These are phyloP conservation scores for Alternaria dauci DNA, from an alignment of 2,329 filamentous ascomycete species.

Conservation along the genomic window DNA sequence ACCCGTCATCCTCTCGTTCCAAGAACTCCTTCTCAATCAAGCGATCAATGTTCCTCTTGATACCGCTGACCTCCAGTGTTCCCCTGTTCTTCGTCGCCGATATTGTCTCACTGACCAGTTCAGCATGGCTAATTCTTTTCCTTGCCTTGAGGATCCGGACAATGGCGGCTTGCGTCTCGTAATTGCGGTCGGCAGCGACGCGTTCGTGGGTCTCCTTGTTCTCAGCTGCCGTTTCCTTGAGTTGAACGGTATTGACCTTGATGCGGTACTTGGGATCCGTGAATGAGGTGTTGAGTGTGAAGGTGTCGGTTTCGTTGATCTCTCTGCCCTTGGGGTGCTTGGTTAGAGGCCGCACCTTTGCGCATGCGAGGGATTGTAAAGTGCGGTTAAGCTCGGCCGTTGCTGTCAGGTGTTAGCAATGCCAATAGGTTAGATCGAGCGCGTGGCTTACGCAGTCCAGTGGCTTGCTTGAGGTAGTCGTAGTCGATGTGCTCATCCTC, in stretches of 20 bases:
- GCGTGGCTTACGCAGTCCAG: slow-evolving; percentile 69
- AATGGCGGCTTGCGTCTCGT: slow-evolving; percentile 96
- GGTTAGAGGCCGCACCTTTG: slow-evolving; percentile 80
- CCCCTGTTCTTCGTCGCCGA: slow-evolving; percentile 87
- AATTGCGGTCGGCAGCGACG: slow-evolving; percentile 87
- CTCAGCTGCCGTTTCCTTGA: slow-evolving; percentile 94
- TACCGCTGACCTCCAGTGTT: slow-evolving; percentile 82
- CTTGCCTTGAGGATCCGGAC: slow-evolving; percentile 96
- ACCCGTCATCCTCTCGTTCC: slow-evolving; percentile 50
- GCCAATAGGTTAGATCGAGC: neutral
- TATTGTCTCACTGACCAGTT: slow-evolving; percentile 91
- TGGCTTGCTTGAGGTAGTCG: slow-evolving; percentile 75
- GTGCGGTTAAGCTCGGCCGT: slow-evolving; percentile 86
- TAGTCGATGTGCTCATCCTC: slow-evolving; percentile 74
- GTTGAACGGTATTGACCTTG: slow-evolving; percentile 98
- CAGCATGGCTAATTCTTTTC: slow-evolving; percentile 85
- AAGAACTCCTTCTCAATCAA: slow-evolving; percentile 58
- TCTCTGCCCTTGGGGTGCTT: slow-evolving; percentile 89
- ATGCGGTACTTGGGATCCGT: slow-evolving; percentile 83
- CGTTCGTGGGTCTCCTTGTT: slow-evolving; percentile 93
- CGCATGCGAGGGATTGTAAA: slow-evolving; percentile 92
- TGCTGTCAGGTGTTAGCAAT: slow-evolving; percentile 53
- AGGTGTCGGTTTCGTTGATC: slow-evolving; percentile 79
- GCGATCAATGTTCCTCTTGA: slow-evolving; percentile 98
- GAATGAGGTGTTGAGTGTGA: slow-evolving; percentile 81